Percentiles rank a stretch among this genome's conserved stretches.
phyloP scores from a whole-genome alignment of 208 protist genomes.

The Lotmaria passim region DNA sequence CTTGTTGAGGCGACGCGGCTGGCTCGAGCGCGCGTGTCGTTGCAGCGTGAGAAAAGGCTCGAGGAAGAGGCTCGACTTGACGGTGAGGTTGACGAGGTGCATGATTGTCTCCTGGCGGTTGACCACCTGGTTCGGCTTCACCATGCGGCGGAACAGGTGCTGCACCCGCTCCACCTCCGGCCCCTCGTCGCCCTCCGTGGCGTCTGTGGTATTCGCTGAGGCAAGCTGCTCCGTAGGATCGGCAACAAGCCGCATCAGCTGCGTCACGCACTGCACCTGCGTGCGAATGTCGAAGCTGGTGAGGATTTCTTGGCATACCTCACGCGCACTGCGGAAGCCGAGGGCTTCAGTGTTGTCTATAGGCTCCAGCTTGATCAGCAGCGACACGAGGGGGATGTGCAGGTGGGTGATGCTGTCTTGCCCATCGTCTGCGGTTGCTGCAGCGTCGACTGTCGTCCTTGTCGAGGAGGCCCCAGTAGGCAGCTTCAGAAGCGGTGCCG shows the following conservation, averaged over 20 bases:
- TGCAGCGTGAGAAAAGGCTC: slow-evolving; percentile 86
- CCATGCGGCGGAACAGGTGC: slow-evolving; percentile 73
- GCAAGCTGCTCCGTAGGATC: slow-evolving; percentile 69
- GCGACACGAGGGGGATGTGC: slow-evolving; percentile 83
- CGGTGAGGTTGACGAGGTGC: slow-evolving; percentile 73
- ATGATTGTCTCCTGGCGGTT: slow-evolving; percentile 88
- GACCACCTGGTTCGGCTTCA: slow-evolving; percentile 90
- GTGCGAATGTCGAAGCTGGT: slow-evolving; percentile 82
- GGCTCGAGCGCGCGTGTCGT: slow-evolving; percentile 39
- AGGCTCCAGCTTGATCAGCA: slow-evolving; percentile 79
- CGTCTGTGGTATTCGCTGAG: slow-evolving; percentile 1
- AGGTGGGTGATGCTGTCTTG: slow-evolving; percentile 30
- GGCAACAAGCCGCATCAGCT: slow-evolving; percentile 82
- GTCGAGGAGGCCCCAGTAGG: slow-evolving; percentile 8
- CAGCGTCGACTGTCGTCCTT: slow-evolving; percentile 6
- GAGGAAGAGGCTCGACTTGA: slow-evolving; percentile 88
- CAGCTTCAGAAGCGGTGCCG: slow-evolving; percentile 70
- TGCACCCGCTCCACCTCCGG: slow-evolving; percentile 43
- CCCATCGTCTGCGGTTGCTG: neutral
- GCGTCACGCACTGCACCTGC: slow-evolving; percentile 77
- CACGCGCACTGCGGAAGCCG: slow-evolving; percentile 65
- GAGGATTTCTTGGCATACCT: slow-evolving; percentile 80
- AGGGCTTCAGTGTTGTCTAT: slow-evolving; percentile 65
- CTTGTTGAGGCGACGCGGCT: slow-evolving; percentile 17
- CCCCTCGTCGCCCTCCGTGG: slow-evolving; percentile 12